Conservation (phyloP, 345 rosid species). For the Psidium guajava region DNA sequence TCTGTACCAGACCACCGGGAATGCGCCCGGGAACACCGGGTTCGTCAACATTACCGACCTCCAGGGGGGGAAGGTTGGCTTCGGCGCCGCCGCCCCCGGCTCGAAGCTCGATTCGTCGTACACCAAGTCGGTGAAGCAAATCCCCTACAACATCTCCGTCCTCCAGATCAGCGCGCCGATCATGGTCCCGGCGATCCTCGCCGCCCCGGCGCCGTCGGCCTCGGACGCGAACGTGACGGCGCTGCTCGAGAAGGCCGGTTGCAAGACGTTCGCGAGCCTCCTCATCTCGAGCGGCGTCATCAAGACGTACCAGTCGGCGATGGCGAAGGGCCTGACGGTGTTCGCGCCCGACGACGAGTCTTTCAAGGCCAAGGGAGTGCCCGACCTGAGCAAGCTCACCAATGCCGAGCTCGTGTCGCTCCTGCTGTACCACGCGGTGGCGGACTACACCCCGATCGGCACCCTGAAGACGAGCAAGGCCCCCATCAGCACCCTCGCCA, state of each 20-base stretch:
- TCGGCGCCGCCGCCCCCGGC: constrained; percentile 74
- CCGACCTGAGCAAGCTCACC: constrained; percentile 63
- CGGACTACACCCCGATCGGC: constrained; percentile 57
- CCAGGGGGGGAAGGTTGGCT: constrained; percentile 74
- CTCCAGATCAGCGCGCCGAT: constrained; percentile 61
- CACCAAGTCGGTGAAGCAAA: constrained; percentile 61
- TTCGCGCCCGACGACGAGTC: constrained; percentile 93
- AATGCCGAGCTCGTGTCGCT: constrained; percentile 65
- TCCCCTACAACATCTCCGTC: constrained; percentile 79
- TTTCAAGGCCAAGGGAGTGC: constrained; percentile 58
- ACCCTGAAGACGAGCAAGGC: constrained; percentile 48
- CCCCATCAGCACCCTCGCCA: constrained; percentile 62
- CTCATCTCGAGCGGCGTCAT: constrained; percentile 61
- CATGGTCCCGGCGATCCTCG: constrained; percentile 46
- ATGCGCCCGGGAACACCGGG: constrained; percentile 70
- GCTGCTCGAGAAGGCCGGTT: constrained; percentile 76
- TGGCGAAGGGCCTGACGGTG: constrained; percentile 62
- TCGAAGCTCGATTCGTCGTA: constrained; percentile 72
- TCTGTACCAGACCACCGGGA: constrained; percentile 91
- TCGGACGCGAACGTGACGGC: constrained; percentile 57
- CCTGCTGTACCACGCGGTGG: constrained; percentile 63
- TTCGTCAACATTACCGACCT: constrained; percentile 87
- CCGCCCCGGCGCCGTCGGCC: constrained; percentile 58
- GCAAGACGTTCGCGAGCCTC: constrained; percentile 64
- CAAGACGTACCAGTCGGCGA: constrained; percentile 52